Percentiles rank a stretch among this genome's conserved stretches.
phyloP scores from a whole-genome alignment of 2,329 filamentous ascomycete species.

The Pseudogymnoascus sp. region DNA sequence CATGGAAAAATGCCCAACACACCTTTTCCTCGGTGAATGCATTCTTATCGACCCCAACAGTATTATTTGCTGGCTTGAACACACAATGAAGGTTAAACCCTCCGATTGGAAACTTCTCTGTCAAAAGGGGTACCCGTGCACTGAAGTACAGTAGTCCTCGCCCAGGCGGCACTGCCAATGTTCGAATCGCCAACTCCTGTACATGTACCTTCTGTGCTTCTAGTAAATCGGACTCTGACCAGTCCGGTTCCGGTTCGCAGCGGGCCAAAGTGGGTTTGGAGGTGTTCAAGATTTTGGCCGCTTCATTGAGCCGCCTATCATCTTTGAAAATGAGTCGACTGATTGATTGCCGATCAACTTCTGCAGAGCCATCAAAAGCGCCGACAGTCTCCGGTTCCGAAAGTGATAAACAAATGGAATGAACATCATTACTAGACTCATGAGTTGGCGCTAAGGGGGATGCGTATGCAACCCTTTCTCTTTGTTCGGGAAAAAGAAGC shows the following conservation, averaged over 20 bases:
- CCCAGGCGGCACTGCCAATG: slow-evolving; percentile 79
- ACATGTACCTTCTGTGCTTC: slow-evolving; percentile 90
- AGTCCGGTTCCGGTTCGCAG: slow-evolving; percentile 63
- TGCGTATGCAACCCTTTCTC: slow-evolving; percentile 28
- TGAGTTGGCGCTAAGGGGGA: slow-evolving; percentile 46
- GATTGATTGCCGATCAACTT: slow-evolving; percentile 73
- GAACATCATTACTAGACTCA: slow-evolving; percentile 63
- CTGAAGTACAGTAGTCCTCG: slow-evolving; percentile 83
- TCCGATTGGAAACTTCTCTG: slow-evolving; percentile 80
- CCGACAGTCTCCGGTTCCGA: slow-evolving; percentile 49
- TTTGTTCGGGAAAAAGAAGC: slow-evolving; percentile 44
- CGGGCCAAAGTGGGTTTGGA: slow-evolving; percentile 71
- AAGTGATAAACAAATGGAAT: slow-evolving; percentile 59
- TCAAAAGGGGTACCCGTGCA: slow-evolving; percentile 77
- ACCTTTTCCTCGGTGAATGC: slow-evolving; percentile 92
- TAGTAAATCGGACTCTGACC: slow-evolving; percentile 78
- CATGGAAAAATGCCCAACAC: slow-evolving; percentile 97
- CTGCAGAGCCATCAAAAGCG: slow-evolving; percentile 68
- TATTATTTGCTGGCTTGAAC: slow-evolving; percentile 86
- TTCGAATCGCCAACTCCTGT: slow-evolving; percentile 76
- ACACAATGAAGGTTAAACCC: slow-evolving; percentile 89
- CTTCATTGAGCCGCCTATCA: slow-evolving; percentile 82
- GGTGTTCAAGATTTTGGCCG: slow-evolving; percentile 75
- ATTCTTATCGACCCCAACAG: slow-evolving; percentile 82
- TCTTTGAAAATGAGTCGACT: slow-evolving; percentile 85